A percentile compares a stretch with the other conserved stretches of the same genome.
Evolutionary conservation across 2,329 filamentous ascomycete species (phyloP).

Genomic region (Hymenoscyphus occultus): DNA sequence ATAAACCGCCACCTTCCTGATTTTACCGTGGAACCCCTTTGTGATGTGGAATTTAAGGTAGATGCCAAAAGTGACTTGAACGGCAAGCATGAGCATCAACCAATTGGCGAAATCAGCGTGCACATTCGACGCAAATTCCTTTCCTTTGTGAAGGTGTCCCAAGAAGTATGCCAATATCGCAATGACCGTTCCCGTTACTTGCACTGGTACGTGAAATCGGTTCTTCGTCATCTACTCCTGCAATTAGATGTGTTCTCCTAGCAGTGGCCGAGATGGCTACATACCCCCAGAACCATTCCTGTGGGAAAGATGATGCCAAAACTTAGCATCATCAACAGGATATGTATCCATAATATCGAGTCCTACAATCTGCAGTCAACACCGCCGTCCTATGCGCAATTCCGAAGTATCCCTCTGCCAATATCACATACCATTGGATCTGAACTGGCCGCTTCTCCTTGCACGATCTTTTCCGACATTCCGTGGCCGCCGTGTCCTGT

Average conservation of each 20-base stretch:
- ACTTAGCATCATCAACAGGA: slow-evolving; percentile 78
- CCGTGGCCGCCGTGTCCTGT: slow-evolving; percentile 46
- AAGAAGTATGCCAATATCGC: slow-evolving; percentile 85
- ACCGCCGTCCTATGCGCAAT: slow-evolving; percentile 7
- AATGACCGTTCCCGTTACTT: slow-evolving; percentile 70
- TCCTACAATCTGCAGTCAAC: slow-evolving; percentile 55
- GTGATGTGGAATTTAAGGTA: slow-evolving; percentile 90
- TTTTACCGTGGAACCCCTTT: slow-evolving; percentile 74
- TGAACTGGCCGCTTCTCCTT: slow-evolving; percentile 65
- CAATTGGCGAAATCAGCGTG: slow-evolving; percentile 78
- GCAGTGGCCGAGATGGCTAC: slow-evolving; percentile 35
- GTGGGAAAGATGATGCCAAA: slow-evolving; percentile 92
- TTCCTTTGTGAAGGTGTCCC: slow-evolving; percentile 84
- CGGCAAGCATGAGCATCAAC: slow-evolving; percentile 74
- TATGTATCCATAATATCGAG: slow-evolving; percentile 87
- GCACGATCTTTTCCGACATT: slow-evolving; percentile 54
- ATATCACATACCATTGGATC: slow-evolving; percentile 71
- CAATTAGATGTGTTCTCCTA: slow-evolving; percentile 14
- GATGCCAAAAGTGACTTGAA: slow-evolving; percentile 75
- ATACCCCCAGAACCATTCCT: slow-evolving; percentile 91
- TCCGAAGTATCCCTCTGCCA: background rate
- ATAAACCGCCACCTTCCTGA: slow-evolving; percentile 68
- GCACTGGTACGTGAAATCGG: slow-evolving; percentile 90
- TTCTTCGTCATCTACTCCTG: slow-evolving; percentile 72
- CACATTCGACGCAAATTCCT: slow-evolving; percentile 78